Evolutionary conservation across 345 rosid species (phyloP).

Genomic region (Streptanthus diversifolius): DNA sequence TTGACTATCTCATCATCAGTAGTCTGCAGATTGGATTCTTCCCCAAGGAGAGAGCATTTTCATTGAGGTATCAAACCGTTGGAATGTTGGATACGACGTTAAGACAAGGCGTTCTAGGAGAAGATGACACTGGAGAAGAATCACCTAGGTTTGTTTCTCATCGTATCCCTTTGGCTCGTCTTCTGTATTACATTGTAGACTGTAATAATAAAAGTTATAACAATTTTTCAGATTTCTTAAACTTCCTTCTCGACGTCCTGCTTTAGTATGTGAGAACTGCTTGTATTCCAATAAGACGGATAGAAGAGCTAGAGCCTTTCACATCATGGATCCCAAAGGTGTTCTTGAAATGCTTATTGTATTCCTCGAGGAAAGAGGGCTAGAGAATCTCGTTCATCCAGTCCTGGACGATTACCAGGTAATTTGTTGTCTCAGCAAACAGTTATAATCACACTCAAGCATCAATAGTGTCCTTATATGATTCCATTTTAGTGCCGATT

Average conservation of each 20-base stretch:
- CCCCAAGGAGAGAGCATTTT: conserved; percentile 73
- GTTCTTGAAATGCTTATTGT: conserved; percentile 75
- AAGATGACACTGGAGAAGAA: conserved; percentile 94
- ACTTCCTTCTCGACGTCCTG: conserved; percentile 77
- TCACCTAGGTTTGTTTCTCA: conserved; percentile 56
- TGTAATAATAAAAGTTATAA: background rate
- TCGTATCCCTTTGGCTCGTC: background rate
- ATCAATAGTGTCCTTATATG: background rate
- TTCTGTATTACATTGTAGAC: background rate
- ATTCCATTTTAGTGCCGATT: background rate
- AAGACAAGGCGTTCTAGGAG: conserved; percentile 92
- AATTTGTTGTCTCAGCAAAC: background rate
- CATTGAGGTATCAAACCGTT: conserved; percentile 81
- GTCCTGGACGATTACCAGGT: conserved; percentile 42
- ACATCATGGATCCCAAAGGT: conserved; percentile 84
- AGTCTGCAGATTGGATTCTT: conserved; percentile 92
- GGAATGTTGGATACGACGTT: conserved; percentile 80
- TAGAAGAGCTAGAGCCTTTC: conserved; percentile 80
- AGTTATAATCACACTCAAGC: background rate
- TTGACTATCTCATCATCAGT: conserved; percentile 48
- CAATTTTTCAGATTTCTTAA: conserved; percentile 52
- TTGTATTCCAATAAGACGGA: conserved; percentile 65
- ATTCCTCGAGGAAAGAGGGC: conserved; percentile 76
- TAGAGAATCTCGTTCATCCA: conserved; percentile 42
- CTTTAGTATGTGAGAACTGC: conserved; percentile 85